These are phyloP conservation scores for Capsella rubella DNA, from an alignment of 441 rosid species.

Conservation along the genomic window DNA sequence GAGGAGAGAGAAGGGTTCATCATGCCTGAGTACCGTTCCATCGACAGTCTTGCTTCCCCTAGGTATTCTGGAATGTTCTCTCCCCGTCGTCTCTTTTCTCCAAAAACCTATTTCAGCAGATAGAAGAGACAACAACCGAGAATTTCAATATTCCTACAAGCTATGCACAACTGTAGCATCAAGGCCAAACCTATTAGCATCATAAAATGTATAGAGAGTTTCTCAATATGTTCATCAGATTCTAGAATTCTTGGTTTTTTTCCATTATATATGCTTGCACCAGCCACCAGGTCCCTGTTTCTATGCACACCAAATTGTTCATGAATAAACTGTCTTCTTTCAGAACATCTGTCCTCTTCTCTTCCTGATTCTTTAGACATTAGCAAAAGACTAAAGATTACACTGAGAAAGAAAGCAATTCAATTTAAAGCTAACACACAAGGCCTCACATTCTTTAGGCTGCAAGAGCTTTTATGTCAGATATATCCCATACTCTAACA, in stretches of 20 bases:
- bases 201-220: conserved; percentile 24
- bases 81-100: conserved; percentile 77
- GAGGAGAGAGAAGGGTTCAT: conserved; percentile 57
- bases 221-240: conserved; percentile 33
- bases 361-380: neutral
- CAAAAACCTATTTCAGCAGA: conserved; percentile 54
- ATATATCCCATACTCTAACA: neutral
- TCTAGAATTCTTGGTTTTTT: conserved; percentile 32
- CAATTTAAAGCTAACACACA: neutral
- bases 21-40: conserved; percentile 55
- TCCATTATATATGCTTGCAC: neutral
- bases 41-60: conserved; percentile 68
- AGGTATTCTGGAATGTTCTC: conserved; percentile 71
- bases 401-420: neutral
- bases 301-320: conserved; percentile 32
- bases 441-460: neutral
- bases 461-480: neutral
- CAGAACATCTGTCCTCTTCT: neutral
- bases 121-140: conserved; percentile 29
- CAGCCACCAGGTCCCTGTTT: conserved; percentile 4
- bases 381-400: neutral
- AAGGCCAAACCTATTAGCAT: conserved; percentile 5
- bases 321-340: conserved; percentile 28
- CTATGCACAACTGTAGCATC: conserved; percentile 19
- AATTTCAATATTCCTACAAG: conserved; percentile 5